Base-by-base conservation (phyloP, 371 early-diverging fungal genomes). In the Entomophthora muscae region DNA sequence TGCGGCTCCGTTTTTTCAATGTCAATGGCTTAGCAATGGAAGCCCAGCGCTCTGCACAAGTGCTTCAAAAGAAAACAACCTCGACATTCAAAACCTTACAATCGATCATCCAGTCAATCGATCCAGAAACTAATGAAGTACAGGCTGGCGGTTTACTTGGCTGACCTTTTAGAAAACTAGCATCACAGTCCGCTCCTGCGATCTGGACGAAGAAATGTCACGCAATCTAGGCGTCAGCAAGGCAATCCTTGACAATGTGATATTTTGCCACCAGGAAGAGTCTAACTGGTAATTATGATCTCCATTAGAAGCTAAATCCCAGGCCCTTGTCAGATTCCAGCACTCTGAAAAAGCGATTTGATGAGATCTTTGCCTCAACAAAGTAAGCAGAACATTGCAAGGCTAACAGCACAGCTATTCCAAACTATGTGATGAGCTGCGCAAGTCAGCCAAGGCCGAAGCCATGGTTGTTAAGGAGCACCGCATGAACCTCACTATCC, bases 231-330 rank as follows among this genome's bases (percentile, higher is more conserved):
- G 96, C 7, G 92, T 94, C 12, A 86, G 89, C 23, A 78, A 81
- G 62, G 89, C 98, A 0, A 89, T 99, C 30, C 72, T 99, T 27
- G 98, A 99, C 63, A 96, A 92, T 75, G 99, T 99, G 33, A 90
- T 99, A 21, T 99, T 99, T 67, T 98, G 98, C 71, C 99, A 99
- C 70, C 99, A 99, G 74, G 99, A 99, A 70, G 99, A 99, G 12
- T 89, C 92, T 53, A 89, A 84, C 66, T 99, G 99, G 95, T 80
- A 75, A 53, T 32, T 42, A 1, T n/a, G n/a, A n/a, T n/a, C n/a
- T n/a, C n/a, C n/a, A n/a, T n/a, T n/a, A n/a, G n/a, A n/a, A n/a
- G n/a, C n/a, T n/a, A n/a, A n/a, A n/a, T 26, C 17, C 53, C 51
- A 83, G 84, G 93, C 98, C 98, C 5, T 77, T 99, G 22, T 79